Evolutionary conservation across 2,329 filamentous ascomycete species (phyloP), one percentile per base, ranked within the genome.

Genomic region (Sporothrix humicola): DNA sequence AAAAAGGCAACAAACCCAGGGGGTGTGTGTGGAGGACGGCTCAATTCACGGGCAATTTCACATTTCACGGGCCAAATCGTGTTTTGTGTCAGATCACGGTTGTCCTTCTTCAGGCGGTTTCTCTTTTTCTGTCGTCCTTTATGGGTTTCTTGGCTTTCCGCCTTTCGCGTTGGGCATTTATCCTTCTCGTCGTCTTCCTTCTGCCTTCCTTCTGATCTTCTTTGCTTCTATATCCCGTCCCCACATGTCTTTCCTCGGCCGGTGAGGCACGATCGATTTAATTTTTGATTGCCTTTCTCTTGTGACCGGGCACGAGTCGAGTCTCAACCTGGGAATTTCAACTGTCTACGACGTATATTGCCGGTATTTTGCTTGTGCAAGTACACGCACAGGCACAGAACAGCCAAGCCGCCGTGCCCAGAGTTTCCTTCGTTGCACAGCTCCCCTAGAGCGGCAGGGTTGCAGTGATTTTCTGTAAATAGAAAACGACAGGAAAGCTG

Each of bases 71-170:
- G 66, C 66, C 66, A 42, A 52, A 54, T 69, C 66, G 46, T 71
- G 69, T 71, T 63, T 63, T 48, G 69, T 71, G 56, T 71, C 69
- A 61, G 69, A 71, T 71, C 69, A 61, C 17, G 23, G 15, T 61
- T 46, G 42, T 46, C 1, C 37, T 42, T 42, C 7, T 8, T 23
- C 52, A 54, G 3, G 20, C 23, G 20, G n/a, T 58, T 42, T n/a
- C 48, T 66, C 46, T 37, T 31, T 31, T 37, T n/a, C 48, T 17
- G 10, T 69, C 23, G 31, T 37, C 31, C 31, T 37, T 37, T 37
- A 37, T 37, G 31, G 31, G 31, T 37, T 37, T 37, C 31, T 37
- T 37, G 31, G 31, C 31, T 7, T 37, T 7, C 7, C 31, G 31
- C 31, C 7, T 37, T 37, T 37, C 31, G 31, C 31, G 4, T 37